A percentile compares a stretch with the other conserved stretches of the same genome.
Evolutionary conservation across 2,329 filamentous ascomycete genomes (phyloP).

Genomic region (Arthrobotrys iridis): DNA sequence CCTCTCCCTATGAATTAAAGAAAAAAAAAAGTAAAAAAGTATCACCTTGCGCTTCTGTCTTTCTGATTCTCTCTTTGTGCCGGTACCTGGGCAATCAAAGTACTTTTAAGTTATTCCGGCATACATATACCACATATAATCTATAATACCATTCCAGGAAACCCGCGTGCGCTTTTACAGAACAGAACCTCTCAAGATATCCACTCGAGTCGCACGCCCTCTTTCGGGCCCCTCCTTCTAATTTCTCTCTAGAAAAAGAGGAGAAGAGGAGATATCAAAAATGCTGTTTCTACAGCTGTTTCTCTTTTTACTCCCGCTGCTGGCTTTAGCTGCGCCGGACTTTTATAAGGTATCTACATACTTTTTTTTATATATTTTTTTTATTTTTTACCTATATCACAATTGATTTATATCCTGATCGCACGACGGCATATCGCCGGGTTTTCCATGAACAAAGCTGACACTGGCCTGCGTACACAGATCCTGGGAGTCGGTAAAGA

Average conservation of each 20-base stretch:
- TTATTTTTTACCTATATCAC: background rate
- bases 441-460: no score
- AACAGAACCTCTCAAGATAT: background rate
- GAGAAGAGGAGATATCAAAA: no score
- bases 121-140: no score
- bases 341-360: slow-evolving; percentile 38
- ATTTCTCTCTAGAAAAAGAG: no score
- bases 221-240: slow-evolving; percentile 13
- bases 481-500: slow-evolving; percentile 81
- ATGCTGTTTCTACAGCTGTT: slow-evolving; percentile 45
- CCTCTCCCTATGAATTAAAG: no score
- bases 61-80: background rate
- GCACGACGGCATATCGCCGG: no score
- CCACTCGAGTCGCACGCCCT: slow-evolving; percentile 15
- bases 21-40: no score
- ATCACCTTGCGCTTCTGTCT: slow-evolving; percentile 25
- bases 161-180: background rate
- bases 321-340: slow-evolving; percentile 29
- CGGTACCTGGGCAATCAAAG: background rate
- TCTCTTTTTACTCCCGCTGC: slow-evolving; percentile 31
- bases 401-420: background rate
- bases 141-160: background rate
- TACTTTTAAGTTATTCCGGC: no score
- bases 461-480: slow-evolving; percentile 63
- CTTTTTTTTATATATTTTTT: background rate